Percentiles rank a stretch among this genome's conserved stretches.
These are phyloP conservation scores for Ophiosphaerella korrae DNA, from an alignment of 2,329 filamentous ascomycete genomes.

Conservation along the genomic window DNA sequence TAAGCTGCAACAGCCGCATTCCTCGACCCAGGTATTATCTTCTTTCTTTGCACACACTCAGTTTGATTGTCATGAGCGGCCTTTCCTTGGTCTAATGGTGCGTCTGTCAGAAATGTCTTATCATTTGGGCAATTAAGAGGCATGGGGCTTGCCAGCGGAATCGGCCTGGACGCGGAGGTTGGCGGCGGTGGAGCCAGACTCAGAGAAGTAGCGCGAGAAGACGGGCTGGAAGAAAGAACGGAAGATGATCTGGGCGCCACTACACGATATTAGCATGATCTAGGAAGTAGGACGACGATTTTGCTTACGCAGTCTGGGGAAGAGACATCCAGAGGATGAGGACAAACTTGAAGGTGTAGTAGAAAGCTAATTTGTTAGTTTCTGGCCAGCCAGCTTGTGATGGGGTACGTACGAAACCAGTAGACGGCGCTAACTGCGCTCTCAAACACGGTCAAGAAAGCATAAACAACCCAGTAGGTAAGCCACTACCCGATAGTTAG, in stretches of 20 bases:
- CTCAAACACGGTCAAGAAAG: slow-evolving; percentile 83
- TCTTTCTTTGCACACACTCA: not conserved
- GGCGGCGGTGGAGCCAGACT: slow-evolving; percentile 73
- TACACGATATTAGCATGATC: slow-evolving; percentile 47
- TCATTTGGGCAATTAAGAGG: slow-evolving; percentile 26
- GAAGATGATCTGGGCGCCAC: slow-evolving; percentile 96
- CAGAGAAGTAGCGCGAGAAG: slow-evolving; percentile 87
- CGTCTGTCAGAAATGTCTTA: slow-evolving; percentile 37
- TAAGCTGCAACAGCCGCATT: slow-evolving; percentile 38
- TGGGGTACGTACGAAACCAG: slow-evolving; percentile 69
- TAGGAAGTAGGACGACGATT: slow-evolving; percentile 18
- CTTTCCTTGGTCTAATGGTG: slow-evolving; percentile 24
- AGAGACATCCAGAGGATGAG: slow-evolving; percentile 98
- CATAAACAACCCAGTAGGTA: slow-evolving; percentile 85
- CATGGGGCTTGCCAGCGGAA: slow-evolving; percentile 57
- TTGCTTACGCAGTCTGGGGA: slow-evolving; percentile 82
- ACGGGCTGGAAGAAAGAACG: slow-evolving; percentile 91
- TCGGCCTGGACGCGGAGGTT: slow-evolving; percentile 90
- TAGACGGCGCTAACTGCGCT: slow-evolving; percentile 83
- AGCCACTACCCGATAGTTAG: slow-evolving; percentile 64
- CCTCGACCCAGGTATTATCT: slow-evolving; percentile 12
- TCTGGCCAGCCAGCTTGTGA: not conserved
- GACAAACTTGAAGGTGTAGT: slow-evolving; percentile 99
- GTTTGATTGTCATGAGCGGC: not conserved
- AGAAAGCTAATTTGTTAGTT: slow-evolving; percentile 68